A percentile compares a stretch with the other conserved stretches of the same genome.
phyloP scores from a whole-genome alignment of 2,329 filamentous ascomycete species.

The Colletotrichum liriopes region DNA sequence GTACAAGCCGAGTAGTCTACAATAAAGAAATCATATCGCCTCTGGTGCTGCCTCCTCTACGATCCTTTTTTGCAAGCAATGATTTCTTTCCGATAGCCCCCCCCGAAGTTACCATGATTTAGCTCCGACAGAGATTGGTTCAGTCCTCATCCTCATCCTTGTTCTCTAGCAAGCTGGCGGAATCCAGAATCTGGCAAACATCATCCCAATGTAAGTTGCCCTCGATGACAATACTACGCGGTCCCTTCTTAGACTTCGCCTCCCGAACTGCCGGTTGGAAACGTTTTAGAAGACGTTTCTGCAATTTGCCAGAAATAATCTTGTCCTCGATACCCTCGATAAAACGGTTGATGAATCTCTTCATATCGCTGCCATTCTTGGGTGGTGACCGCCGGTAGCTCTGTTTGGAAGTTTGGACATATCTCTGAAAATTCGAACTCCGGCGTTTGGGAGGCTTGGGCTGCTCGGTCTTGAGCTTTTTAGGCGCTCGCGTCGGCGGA shows the following conservation, averaged over 20 bases:
- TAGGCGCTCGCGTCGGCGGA: background rate
- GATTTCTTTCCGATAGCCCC: background rate
- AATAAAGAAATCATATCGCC: background rate
- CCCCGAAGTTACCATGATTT: background rate
- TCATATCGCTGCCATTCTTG: conserved; percentile 9
- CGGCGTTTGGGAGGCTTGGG: background rate
- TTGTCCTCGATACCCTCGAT: conserved; percentile 9
- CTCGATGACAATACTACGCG: conserved; percentile 5
- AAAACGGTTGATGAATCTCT: conserved; percentile 7
- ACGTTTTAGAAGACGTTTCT: background rate
- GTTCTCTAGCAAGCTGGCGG: background rate
- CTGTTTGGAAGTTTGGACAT: background rate
- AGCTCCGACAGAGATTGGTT: background rate
- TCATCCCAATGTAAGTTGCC: conserved; percentile 3
- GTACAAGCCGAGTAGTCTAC: background rate
- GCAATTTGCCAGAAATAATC: background rate
- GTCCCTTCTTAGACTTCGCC: background rate
- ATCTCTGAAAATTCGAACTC: background rate
- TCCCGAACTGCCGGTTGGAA: background rate
- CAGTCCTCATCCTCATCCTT: background rate
- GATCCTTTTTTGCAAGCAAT: background rate
- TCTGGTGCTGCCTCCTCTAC: background rate
- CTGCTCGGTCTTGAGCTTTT: background rate
- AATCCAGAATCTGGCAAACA: background rate
- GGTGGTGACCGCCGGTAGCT: background rate